Evolutionary conservation across 345 rosid genomes (phyloP), one percentile per base, ranked within the genome.

Genomic region (Dipteronia dyeriana): DNA sequence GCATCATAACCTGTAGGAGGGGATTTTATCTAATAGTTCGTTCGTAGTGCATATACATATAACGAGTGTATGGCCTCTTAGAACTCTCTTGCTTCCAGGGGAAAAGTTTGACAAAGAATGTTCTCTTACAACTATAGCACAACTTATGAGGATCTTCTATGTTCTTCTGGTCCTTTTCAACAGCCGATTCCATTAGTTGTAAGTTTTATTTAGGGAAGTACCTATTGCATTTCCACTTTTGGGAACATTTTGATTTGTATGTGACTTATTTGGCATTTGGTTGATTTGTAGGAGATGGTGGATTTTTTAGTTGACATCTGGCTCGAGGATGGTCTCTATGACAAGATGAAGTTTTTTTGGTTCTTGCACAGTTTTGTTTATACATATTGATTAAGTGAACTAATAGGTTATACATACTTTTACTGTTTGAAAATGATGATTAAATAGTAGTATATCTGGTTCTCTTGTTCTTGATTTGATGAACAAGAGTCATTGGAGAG

Each of bases 241-340:
- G 70, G 54, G 23, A 31, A 7, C 14, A 45, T 16, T 16, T 60
- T 77, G 66, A 71, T 72, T 60, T 68, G 47, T 3, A 6, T 13
- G 13, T 64, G 64, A 49, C 20, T 7, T 4, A 10, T 2, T 65
- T 59, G 1, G 29, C 14, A 39, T 63, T 76, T 71, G 62, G 49
- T 81, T 65, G 57, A 75, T 66, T 7, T 84, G 84, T 79, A 84
- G 89, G 85, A 84, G 79, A 84, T 80, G 87, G 87, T 86, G 67
- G 85, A 84, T 64, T 78, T 84, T 63, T 75, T 84, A 56, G 85
- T 78, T 26, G 84, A 75, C 78, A 78, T 76, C 66, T 84, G 86
- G 84, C 82, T 60, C 16, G 84, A 78, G 38, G 84, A 84, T 61
- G 77, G 80, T 78, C 82, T 80, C 74, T 73, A 70, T 71, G 66